Evolutionary conservation across 164 flowering plant species (phyloP), one percentile per base, ranked within the genome.

Genomic region (Chimonanthus praecox): DNA sequence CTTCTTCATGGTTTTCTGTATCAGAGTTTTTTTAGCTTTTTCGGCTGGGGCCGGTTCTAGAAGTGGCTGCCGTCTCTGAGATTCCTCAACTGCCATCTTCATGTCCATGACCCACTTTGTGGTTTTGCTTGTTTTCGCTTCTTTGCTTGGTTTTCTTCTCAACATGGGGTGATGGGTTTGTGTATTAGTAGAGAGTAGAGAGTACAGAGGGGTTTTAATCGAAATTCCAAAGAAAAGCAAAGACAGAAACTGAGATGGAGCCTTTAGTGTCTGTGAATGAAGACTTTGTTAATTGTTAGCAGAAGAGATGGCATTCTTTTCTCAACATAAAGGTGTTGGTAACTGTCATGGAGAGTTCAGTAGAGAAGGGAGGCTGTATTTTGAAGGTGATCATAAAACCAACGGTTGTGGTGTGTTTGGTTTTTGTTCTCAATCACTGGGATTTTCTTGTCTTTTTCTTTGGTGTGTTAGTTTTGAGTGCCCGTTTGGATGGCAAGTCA

Each of bases 1-100:
- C 58, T 73, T 72, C 70, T 64, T 73, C 7, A 75, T 75, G 64
- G 78, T 77, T 51, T 63, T 75, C 66, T 75, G 80, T 63, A 75
- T 60, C 15, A 58, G 69, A 16, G 68, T 73, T 61, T 45, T 71
- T 66, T 61, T 60, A 4, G 7, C 64, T 73, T 10, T 46, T 45
- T 18, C 75, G 15, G 47, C 33, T 4, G 58, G 47, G 20, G 8
- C 49, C 2, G 16, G 68, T 43, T 46, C 21, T n/a, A 79, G 69
- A 66, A 79, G 78, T 3, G 81, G 81, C 47, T 44, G 63, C n/a
- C 7, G n/a, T 2, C 58, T 64, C 45, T 18, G 20, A 9, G 64
- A 3, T 54, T 13, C 60, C 67, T 72, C 78, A 44, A 49, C 76
- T n/a, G 64, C 75, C 20, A 72, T 51, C 44, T 68, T 79, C 69